Percentiles rank a stretch among this genome's conserved stretches.
Conservation (phyloP, 2,329 filamentous ascomycete species). For the Magnaporthiopsis poae region DNA sequence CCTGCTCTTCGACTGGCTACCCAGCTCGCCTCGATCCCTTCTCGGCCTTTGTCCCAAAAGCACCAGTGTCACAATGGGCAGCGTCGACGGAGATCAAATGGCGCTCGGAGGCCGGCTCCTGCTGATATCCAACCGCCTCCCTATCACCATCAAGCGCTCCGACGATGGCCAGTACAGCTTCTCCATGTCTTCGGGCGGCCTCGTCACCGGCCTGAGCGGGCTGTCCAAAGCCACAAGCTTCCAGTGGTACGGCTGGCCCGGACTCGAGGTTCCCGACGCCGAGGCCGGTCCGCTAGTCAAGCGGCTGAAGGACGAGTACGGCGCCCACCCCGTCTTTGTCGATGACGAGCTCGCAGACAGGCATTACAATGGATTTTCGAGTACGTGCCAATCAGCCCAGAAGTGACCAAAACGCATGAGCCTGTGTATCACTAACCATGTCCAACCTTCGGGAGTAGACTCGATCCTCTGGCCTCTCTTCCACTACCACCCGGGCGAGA, state of each 20-base stretch:
- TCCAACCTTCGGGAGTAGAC: slow-evolving; percentile 42
- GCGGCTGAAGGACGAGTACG: slow-evolving; percentile 75
- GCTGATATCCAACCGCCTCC: slow-evolving; percentile 86
- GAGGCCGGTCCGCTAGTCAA: slow-evolving; percentile 67
- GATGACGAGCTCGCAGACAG: slow-evolving; percentile 86
- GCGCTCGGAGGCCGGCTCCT: slow-evolving; percentile 49
- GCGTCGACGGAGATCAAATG: slow-evolving; percentile 22
- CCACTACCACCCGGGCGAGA: slow-evolving; percentile 97
- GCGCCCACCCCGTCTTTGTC: slow-evolving; percentile 84
- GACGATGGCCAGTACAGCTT: slow-evolving; percentile 88
- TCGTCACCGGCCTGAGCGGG: slow-evolving; percentile 87
- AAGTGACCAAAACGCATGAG: neutral
- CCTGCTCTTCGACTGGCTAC: neutral
- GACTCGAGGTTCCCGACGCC: slow-evolving; percentile 76
- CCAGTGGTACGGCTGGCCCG: slow-evolving; percentile 98
- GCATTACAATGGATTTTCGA: slow-evolving; percentile 97
- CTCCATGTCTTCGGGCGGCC: slow-evolving; percentile 90
- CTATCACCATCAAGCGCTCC: slow-evolving; percentile 89
- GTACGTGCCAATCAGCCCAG: slow-evolving; percentile 38
- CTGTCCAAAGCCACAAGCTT: slow-evolving; percentile 87
- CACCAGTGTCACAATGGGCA: slow-evolving; percentile 24
- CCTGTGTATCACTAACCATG: slow-evolving; percentile 6
- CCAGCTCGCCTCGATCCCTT: neutral
- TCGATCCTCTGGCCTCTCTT: slow-evolving; percentile 97
- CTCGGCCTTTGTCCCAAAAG: neutral